Base-by-base conservation (phyloP, 768 basidiomycete genomes). In the Gautieria morchelliformis region DNA sequence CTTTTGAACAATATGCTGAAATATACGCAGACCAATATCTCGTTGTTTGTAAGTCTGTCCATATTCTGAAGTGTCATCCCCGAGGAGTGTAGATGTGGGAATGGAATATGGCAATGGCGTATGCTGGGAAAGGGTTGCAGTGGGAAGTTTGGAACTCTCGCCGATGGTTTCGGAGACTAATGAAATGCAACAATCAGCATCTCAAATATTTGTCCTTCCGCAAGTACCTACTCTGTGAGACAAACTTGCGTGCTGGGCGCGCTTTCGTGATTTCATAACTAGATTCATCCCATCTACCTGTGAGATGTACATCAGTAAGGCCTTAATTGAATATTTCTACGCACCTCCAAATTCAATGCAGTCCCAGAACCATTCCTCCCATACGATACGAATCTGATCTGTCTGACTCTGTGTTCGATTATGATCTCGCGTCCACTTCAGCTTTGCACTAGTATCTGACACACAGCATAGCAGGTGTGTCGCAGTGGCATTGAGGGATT, bases 361-460 rank as follows among this genome's bases (percentile, higher is more conserved):
- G 64, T 96, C 93, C 91, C 91, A 94, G 57, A 96, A 87, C 94
- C 94, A 97, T 60, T 95, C 93, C 65, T 94, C 92, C 88, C 93
- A 95, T 1, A 96, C 82, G 2, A 94, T 72, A 51, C 79, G 75
- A 33, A 93, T 92, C 45, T 79, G 75, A 5, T 84, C 85, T 67
- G 90, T 89, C 35, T 82, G 80, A 20, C 75, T 73, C 17, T 73
- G 50, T 11, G 55, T 60, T 40, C 61, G 67, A 65, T 87, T 87
- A 63, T 88, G 87, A 64, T 85, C 86, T 57, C 82, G 77, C 0
- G 89, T 89, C 63, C 87, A 89, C 5, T 72, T 75, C 76, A 93
- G 85, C 72, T 92, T 93, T 11, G 84, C 71, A 63, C 30, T 64
- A 55, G 67, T 85, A 76, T 47, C 76, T 76, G 59, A 83, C 77